Base-by-base conservation (phyloP, 139 green algal species). In the Picochlorum sp. region DNA sequence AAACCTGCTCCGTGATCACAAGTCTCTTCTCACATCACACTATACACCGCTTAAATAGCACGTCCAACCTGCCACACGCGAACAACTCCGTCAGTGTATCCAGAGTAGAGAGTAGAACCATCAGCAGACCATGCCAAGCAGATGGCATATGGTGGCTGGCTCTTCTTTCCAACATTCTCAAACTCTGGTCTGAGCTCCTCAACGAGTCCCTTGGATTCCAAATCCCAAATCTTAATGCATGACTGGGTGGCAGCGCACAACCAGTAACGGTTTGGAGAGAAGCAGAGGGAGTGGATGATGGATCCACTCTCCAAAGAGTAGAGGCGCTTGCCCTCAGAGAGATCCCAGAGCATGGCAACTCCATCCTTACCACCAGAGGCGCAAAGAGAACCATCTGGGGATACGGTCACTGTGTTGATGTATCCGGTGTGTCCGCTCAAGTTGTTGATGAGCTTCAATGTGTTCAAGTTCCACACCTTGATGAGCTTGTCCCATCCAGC, bases 251-350 rank as follows among this genome's bases (percentile, higher is more conserved):
- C 94, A 28, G 94, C 94, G 76, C 89, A 96, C 81, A 99, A 87
- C 94, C 94, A 99, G 86, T 98, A 97, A 78, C 94, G 85, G 88
- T 98, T 98, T 75, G 94, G 94, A 13, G 86, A 96, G 89, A 98
- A 98, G 82, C 80, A 89, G 23, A 99, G 85, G 46, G 86, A 77
- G 80, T 98, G 85, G 87, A 99, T 99, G 87, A 97, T 92, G 75
- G 97, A 89, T 49, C 82, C 83, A 44, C 94, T 91, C 58, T 98
- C 94, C 73, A 99, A 83, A 64, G 74, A 65, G 88, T 99, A 99
- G 61, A 99, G 85, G 64, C 92, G 81, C 91, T 99, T 99, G 83
- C 92, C 94, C 84, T 98, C 94, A 23, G 87, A 82, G 65, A 99
- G 83, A 71, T 99, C 94, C 94, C 94, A 99, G 73, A 99, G 88